A percentile compares a stretch with the other conserved stretches of the same genome.
Evolutionary conservation across 306 rosid species (phyloP).

Genomic region (Ochetophila trinervis): DNA sequence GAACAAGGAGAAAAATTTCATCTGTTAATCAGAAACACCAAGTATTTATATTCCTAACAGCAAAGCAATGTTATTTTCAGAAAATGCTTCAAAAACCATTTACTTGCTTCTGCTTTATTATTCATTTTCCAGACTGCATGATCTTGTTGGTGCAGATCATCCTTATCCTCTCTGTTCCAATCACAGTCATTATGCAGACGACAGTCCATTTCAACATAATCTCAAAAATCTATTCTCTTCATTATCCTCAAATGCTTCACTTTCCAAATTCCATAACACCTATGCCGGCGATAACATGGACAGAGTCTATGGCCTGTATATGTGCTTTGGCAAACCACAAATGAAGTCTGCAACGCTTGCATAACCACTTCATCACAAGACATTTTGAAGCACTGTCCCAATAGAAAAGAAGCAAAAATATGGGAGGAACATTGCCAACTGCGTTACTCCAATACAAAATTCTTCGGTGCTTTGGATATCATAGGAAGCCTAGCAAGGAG

Average conservation of each 20-base stretch:
- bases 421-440: constrained; percentile 53
- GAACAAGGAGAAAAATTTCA: not conserved
- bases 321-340: not conserved
- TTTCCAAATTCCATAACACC: not conserved
- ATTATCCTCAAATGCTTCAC: constrained; percentile 1
- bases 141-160: not conserved
- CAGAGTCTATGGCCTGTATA: constrained; percentile 15
- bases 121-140: not conserved
- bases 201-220: not conserved
- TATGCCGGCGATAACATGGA: not conserved
- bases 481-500: constrained; percentile 16
- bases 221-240: not conserved
- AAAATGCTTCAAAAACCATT: constrained; percentile 10
- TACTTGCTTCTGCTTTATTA: not conserved
- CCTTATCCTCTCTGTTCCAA: not conserved
- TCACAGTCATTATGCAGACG: not conserved
- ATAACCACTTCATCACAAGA: constrained; percentile 22
- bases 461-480: constrained; percentile 40
- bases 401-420: constrained; percentile 36
- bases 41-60: not conserved
- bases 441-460: constrained; percentile 43
- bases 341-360: constrained; percentile 19
- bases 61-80: not conserved
- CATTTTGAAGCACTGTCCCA: constrained; percentile 31
- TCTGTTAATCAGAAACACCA: not conserved